Evolutionary conservation across 306 rosid species (phyloP), one percentile per base, ranked within the genome.

Genomic region (Luffa acutangula): DNA sequence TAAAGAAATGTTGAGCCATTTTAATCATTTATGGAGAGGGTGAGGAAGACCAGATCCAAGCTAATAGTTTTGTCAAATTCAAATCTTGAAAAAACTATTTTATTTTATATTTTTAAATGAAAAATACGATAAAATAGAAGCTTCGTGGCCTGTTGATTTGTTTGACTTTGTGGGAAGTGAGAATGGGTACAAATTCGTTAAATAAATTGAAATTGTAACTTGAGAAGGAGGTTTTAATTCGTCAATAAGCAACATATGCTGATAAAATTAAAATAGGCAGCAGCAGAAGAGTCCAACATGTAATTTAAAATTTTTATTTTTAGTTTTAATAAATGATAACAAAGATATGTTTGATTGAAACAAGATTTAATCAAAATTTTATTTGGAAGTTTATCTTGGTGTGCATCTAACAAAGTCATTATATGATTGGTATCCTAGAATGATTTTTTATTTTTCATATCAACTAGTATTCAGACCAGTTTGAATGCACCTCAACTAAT

Each of bases 31-130:
- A 31, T 39, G 4, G 33, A 43, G 41, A 14, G 5, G 45, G 42
- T 17, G 66, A 34, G 53, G 53, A 56, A 74, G 97, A 81, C 89
- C 49, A 53, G 86, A 84, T 89, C 87, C 79, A 79, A 81, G 67
- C 42, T 39, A 73, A 74, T 69, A 11, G 25, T 70, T 70, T 71
- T 51, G 92, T 87, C 92, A 90, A 89, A 60, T 74, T 58, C 3
- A 80, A 60, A 18, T 83, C 46, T 80, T 87, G 82, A 83, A 85
- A 81, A 87, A 67, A 7, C 49, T 36, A 39, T 79, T 75, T 42
- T n/a, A 18, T 1, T 66, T 13, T 14, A 0, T 42, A 0, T 42
- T 3, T 42, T 43, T 9, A 17, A 17, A 39, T 18, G 0, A 41
- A 46, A 72, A 10, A 41, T 4, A 9, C 2, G 3, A 42, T 25